Evolutionary conservation across 129 eudicot species (phyloP), one percentile per base, ranked within the genome.

Genomic region (Flaveria sonorensis): DNA sequence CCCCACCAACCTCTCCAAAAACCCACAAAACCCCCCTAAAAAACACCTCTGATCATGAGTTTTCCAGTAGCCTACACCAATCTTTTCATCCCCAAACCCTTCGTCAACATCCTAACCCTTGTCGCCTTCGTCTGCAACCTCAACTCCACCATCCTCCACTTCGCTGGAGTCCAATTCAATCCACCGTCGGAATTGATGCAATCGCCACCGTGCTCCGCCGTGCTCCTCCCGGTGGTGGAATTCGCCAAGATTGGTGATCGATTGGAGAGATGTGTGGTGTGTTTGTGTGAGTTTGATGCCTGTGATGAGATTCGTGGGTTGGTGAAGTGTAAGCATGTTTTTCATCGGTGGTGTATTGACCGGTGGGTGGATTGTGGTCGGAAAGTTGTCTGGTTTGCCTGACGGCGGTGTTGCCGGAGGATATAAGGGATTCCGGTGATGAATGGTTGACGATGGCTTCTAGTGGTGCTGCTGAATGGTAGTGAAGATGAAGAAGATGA

Each of bases 181-280:
- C n/a, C n/a, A n/a, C n/a, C n/a, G n/a, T n/a, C n/a, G n/a, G 64
- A 71, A 10, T 53, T 64, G 6, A 45, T 45, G 14, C 70, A 61
- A 7, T 26, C 59, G 51, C 73, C 81, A 26, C 79, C 89, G 15
- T 50, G 81, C 1, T 84, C 89, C 1, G 86, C 89, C 30, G 80
- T 64, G 18, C 73, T 84, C 6, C 59, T 89, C 11, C 95, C 95
- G 2, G 85, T 83, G 6, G 81, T 87, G 7, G 83, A 73, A 60
- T 87, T 82, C 66, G 78, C 67, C n/a, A 66, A 60, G 57, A 46
- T 39, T 20, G 75, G 4, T n/a, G 74, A 79, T 18, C 52, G 62
- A 56, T 85, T 81, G 8, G 90, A 81, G 71, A 81, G 80, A 3
- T 89, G 95, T 26, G 95, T 91, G 2, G 91, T 89, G n/a, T 89